These are phyloP conservation scores for Ensete glaucum DNA, from an alignment of 176 grass and related monocot genomes.

Conservation along the genomic window DNA sequence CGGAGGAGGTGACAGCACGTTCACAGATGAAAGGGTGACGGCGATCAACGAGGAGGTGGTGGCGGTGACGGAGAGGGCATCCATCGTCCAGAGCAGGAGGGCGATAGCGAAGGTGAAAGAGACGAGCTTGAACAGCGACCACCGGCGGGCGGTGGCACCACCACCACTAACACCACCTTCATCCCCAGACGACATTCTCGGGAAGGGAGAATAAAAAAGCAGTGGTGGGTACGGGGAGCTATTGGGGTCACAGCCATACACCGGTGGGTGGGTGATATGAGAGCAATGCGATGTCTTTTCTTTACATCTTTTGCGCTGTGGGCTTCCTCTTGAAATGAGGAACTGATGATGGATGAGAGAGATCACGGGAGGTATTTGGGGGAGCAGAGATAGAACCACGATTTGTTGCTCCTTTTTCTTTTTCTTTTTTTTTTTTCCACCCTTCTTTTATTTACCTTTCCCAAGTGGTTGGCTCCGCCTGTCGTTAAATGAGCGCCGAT, in stretches of 20 bases:
- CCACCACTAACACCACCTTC: constrained; percentile 9
- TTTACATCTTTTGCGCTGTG: neutral
- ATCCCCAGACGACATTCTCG: neutral
- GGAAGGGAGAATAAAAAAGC: neutral
- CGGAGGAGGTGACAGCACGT: neutral
- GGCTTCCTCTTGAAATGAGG: neutral
- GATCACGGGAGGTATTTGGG: neutral
- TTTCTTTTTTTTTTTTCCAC: no score
- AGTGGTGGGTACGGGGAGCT: neutral
- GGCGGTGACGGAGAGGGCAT: neutral
- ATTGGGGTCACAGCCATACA: neutral
- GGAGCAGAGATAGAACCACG: no score
- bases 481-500: no score
- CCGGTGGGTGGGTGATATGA: neutral
- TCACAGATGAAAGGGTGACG: neutral
- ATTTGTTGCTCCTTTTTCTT: no score
- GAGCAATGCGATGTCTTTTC: neutral
- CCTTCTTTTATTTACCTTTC: no score
- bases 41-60: constrained; percentile 6
- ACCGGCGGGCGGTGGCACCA: neutral
- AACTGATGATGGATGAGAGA: neutral
- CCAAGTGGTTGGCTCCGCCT: no score
- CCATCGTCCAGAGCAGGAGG: neutral
- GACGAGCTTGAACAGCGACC: constrained; percentile 26
- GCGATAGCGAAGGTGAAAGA: constrained; percentile 27